These are phyloP conservation scores for Aspergillus panamensis DNA, from an alignment of 495 filamentous ascomycete species.

Conservation along the genomic window DNA sequence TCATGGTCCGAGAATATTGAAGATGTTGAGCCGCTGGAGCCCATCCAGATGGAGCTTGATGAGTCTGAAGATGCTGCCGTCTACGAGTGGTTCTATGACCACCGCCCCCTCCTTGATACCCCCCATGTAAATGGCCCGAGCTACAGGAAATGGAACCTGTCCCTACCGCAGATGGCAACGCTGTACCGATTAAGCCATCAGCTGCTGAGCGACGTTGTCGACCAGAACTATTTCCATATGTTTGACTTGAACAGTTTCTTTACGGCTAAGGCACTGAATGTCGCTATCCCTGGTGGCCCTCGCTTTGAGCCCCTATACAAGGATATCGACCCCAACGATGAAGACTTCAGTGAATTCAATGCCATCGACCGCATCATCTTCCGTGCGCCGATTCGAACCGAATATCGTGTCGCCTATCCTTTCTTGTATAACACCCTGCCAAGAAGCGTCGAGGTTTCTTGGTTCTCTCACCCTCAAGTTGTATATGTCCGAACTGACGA, in stretches of 20 bases:
- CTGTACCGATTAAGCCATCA: conserved; percentile 90
- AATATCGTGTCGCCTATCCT: conserved; percentile 92
- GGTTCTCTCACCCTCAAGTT: conserved; percentile 91
- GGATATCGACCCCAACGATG: conserved; percentile 97
- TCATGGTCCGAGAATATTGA: conserved; percentile 99
- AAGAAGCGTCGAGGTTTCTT: conserved; percentile 86
- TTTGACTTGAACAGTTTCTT: conserved; percentile 94
- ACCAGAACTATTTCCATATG: conserved; percentile 97
- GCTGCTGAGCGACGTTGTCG: conserved; percentile 85
- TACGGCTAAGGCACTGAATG: conserved; percentile 95
- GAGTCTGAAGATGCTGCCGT: conserved; percentile 91
- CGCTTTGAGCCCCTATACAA: conserved; percentile 98
- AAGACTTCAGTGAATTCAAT: conserved; percentile 99
- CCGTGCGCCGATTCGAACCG: conserved; percentile 89
- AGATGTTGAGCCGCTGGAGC: conserved; percentile 95
- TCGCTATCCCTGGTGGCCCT: conserved; percentile 93
- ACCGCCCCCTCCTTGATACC: conserved; percentile 86
- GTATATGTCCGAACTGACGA: conserved; percentile 90
- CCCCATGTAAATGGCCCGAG: conserved; percentile 94
- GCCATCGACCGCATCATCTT: conserved; percentile 99
- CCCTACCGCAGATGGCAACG: conserved; percentile 93
- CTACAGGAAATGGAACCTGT: conserved; percentile 94
- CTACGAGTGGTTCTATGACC: conserved; percentile 97
- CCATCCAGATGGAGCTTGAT: conserved; percentile 98
- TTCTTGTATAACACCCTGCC: conserved; percentile 96